Base-by-base conservation (phyloP, 1,139 yeast species). In the Blastobotrys indianensis region DNA sequence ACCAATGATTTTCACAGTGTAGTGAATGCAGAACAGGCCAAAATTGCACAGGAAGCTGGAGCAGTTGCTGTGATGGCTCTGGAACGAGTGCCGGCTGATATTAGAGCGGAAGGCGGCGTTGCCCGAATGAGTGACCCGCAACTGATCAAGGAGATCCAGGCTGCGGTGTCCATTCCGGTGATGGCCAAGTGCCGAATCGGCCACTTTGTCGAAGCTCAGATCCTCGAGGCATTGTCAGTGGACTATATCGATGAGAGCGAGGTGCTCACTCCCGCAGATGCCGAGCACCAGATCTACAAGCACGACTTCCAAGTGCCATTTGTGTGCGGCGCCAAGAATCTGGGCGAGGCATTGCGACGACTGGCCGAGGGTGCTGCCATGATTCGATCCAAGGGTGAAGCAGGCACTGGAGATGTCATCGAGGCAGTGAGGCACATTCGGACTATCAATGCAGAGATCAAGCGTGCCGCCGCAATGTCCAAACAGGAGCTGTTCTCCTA, bases 11-110 rank as follows among this genome's bases (percentile, higher is more conserved):
- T n/a, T n/a, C 7, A 4, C 25, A 42, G 45, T 59, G 82, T 77
- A 37, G 79, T 77, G 41, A 76, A 69, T 43, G 75, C 76, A 28
- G 82, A 77, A 52, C 82, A 77, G 61, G 82, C 82, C 17, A 59
- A 64, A 39, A 77, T 85, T 51, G 95, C 95, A 30, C 94, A 85
- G 65, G 73, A 69, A 50, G 92, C 94, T 2, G 95, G 95, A 51
- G 95, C 95, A 10, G 82, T 87, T 68, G 94, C 95, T 9, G 95
- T 85, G 33, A 85, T 85, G 94, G 95, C 94, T 2, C 73, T 85
- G 55, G 95, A 85, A 66, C 72, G 84, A 58, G 86, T 85, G 48
- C 95, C 95, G 17, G 90, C 94, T 12, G 94, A 85, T 61, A 85
- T 85, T 79, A 75, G 94, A 59, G 82, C 80, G 50, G 79, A 84